A percentile compares a stretch with the other conserved stretches of the same genome.
Conservation (phyloP, 257 asterid species). For the Solanum bulbocastanum region DNA sequence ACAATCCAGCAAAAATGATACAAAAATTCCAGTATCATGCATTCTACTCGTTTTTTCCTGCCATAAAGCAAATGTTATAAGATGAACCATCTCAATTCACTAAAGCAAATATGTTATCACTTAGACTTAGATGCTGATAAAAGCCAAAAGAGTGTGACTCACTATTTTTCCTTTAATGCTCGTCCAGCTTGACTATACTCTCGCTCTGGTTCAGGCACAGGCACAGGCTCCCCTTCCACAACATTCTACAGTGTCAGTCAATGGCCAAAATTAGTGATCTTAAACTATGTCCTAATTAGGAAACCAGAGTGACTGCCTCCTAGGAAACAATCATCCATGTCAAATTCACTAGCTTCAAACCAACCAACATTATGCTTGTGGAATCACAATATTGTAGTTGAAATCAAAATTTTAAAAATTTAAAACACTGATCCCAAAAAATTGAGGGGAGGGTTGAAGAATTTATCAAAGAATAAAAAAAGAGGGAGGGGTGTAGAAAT, state of each 20-base stretch:
- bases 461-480: not conserved
- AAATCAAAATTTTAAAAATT: not conserved
- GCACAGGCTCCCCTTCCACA: constrained; percentile 53
- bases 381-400: not conserved
- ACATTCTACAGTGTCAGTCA: constrained; percentile 37
- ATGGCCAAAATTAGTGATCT: not conserved
- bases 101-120: not conserved
- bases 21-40: not conserved
- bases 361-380: not conserved
- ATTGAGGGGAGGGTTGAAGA: not conserved
- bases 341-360: not conserved
- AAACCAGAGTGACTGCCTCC: not conserved
- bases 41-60: not conserved
- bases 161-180: constrained; percentile 82
- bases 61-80: not conserved
- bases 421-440: not conserved
- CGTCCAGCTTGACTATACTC: constrained; percentile 78
- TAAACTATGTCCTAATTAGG: not conserved
- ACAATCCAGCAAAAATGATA: not conserved
- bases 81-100: not conserved
- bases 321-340: not conserved
- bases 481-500: not conserved
- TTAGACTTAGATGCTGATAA: not conserved
- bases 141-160: constrained; percentile 25
- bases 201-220: constrained; percentile 44